These are phyloP conservation scores for Sutorius australiensis DNA, from an alignment of 768 basidiomycete genomes.

Conservation along the genomic window DNA sequence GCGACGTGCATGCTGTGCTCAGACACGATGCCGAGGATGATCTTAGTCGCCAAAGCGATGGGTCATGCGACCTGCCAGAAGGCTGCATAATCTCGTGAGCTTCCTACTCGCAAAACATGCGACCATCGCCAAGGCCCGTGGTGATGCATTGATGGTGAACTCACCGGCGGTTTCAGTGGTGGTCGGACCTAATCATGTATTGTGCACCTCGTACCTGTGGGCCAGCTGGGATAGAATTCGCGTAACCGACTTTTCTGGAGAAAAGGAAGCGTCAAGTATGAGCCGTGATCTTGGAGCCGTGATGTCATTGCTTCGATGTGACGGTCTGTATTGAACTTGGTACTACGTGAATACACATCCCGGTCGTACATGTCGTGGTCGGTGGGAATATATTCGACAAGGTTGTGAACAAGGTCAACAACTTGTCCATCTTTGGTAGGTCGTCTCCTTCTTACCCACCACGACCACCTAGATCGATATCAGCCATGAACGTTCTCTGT, in stretches of 20 bases:
- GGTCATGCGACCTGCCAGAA: slow-evolving; percentile 68
- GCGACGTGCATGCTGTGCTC: slow-evolving; percentile 71
- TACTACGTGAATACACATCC: too few species aligned
- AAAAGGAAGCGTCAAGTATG: neutral
- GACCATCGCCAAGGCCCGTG: too few species aligned
- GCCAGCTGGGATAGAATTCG: too few species aligned
- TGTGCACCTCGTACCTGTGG: too few species aligned
- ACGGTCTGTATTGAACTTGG: neutral
- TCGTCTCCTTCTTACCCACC: neutral
- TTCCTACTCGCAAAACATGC: too few species aligned
- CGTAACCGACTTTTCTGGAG: too few species aligned
- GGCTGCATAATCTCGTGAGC: too few species aligned
- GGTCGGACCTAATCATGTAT: too few species aligned
- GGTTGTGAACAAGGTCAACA: neutral
- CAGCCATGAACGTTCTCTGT: slow-evolving; percentile 19
- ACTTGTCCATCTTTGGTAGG: slow-evolving; percentile 15
- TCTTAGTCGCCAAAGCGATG: slow-evolving; percentile 61
- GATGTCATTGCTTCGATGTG: neutral
- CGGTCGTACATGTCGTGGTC: neutral
- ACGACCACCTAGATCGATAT: neutral
- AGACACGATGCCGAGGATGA: slow-evolving; percentile 57
- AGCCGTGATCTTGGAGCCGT: neutral
- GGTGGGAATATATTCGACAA: slow-evolving; percentile 3
- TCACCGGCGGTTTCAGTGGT: too few species aligned
- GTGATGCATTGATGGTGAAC: too few species aligned